These are phyloP conservation scores for Naganishia sp. DNA, from an alignment of 1,284 basidiomycete species.

Conservation along the genomic window DNA sequence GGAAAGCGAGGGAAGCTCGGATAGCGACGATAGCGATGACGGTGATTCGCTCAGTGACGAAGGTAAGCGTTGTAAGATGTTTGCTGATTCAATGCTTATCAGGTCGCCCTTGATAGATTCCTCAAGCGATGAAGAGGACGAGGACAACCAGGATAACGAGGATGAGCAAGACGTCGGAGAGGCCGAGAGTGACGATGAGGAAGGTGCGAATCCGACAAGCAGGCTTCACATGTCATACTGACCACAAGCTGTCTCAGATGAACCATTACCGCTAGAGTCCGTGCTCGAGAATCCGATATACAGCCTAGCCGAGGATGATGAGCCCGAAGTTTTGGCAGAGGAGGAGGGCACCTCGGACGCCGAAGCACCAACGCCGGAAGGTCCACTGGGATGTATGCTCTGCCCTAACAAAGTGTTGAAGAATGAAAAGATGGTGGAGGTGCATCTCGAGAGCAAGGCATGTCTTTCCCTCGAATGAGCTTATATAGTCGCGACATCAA, in stretches of 20 bases:
- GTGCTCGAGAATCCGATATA: conserved; percentile 28
- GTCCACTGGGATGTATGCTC: conserved; percentile 61
- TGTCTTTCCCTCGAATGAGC: conserved; percentile 47
- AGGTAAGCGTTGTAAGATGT: neutral
- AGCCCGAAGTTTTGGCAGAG: conserved; percentile 37
- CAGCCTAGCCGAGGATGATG: conserved; percentile 37
- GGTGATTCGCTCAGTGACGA: conserved; percentile 35
- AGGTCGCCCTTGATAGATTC: neutral
- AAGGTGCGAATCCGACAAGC: neutral
- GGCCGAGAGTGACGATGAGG: neutral
- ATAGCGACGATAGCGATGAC: conserved; percentile 19
- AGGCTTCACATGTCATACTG: neutral
- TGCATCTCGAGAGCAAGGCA: conserved; percentile 69
- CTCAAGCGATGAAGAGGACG: conserved; percentile 18
- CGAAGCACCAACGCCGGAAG: neutral
- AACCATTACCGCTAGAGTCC: conserved; percentile 24
- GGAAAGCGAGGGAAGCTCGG: conserved; percentile 12
- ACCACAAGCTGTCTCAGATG: conserved; percentile 3
- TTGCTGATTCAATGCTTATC: neutral
- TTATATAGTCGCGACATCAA: neutral
- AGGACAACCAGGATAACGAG: conserved; percentile 1
- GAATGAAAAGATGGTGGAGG: conserved; percentile 61
- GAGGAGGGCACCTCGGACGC: conserved; percentile 52
- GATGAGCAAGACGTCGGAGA: conserved; percentile 4
- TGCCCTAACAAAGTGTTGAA: conserved; percentile 76